Evolutionary conservation across 2,329 filamentous ascomycete genomes (phyloP).

Genomic region (Ciborinia camelliae): DNA sequence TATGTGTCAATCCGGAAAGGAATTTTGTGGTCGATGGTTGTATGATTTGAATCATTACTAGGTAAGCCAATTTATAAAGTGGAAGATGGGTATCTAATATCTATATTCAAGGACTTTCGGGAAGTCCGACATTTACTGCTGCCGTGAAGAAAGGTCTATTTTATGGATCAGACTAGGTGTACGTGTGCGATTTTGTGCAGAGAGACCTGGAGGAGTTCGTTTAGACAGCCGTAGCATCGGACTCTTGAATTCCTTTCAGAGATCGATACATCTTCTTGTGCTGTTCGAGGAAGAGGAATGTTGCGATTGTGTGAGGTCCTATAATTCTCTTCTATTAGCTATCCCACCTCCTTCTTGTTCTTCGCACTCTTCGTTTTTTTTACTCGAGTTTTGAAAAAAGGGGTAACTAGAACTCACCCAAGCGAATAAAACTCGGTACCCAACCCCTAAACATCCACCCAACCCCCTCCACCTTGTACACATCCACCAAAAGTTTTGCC

Average conservation of each 20-base stretch:
- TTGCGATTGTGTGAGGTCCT: constrained; percentile 79
- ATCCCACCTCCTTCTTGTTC: background rate
- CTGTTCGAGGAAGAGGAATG: constrained; percentile 81
- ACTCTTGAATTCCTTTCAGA: constrained; percentile 39
- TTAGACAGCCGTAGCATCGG: constrained; percentile 20
- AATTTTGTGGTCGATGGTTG: background rate
- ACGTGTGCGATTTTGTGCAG: background rate
- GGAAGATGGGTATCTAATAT: background rate
- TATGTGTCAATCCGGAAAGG: background rate
- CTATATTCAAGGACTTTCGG: background rate
- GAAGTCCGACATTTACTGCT: background rate
- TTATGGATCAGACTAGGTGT: background rate
- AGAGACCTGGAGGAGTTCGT: background rate
- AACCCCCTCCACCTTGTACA: constrained; percentile 68
- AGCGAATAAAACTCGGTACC: constrained; percentile 69
- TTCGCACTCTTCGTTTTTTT: background rate
- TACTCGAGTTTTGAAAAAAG: background rate
- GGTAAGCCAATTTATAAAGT: background rate
- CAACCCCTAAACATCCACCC: constrained; percentile 88
- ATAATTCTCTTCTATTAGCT: constrained; percentile 2
- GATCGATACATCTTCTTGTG: constrained; percentile 75
- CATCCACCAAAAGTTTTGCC: constrained; percentile 58
- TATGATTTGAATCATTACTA: background rate
- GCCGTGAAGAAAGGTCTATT: background rate
- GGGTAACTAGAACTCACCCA: constrained; percentile 34